Evolutionary conservation across 1,284 basidiomycete genomes (phyloP).

Genomic region (Trichosporon faecale): DNA sequence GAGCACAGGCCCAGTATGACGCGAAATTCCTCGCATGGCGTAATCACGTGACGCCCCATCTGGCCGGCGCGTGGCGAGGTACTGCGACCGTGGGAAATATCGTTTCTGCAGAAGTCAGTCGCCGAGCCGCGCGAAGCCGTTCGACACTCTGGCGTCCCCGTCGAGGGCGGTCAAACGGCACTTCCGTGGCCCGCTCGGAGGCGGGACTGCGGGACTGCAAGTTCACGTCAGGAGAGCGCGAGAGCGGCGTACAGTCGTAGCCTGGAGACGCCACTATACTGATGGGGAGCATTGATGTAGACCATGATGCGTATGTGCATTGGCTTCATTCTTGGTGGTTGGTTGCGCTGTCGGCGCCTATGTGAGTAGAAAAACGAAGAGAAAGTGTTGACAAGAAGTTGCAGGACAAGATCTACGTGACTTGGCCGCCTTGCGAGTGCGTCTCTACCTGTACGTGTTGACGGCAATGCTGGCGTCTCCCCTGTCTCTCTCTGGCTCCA

Average conservation of each 20-base stretch:
- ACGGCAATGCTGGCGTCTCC: constrained; percentile 22
- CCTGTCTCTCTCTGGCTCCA: constrained; percentile 48
- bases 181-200: no score
- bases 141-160: no score
- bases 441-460: constrained; percentile 44
- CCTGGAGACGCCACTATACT: no score
- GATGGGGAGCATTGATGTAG: no score
- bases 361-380: background rate
- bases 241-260: no score
- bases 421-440: constrained; percentile 51
- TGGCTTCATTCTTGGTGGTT: constrained; percentile 43
- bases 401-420: constrained; percentile 55
- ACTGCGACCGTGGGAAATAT: background rate
- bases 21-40: background rate
- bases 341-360: constrained; percentile 39
- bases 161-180: no score
- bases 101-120: no score
- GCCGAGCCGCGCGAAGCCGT: no score
- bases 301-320: constrained; percentile 41
- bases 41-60: background rate
- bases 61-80: background rate
- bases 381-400: constrained; percentile 20
- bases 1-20: background rate
- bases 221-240: no score
- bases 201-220: no score